Base-by-base conservation (phyloP, 2,329 filamentous ascomycete species). In the Colletotrichum graminicola region DNA sequence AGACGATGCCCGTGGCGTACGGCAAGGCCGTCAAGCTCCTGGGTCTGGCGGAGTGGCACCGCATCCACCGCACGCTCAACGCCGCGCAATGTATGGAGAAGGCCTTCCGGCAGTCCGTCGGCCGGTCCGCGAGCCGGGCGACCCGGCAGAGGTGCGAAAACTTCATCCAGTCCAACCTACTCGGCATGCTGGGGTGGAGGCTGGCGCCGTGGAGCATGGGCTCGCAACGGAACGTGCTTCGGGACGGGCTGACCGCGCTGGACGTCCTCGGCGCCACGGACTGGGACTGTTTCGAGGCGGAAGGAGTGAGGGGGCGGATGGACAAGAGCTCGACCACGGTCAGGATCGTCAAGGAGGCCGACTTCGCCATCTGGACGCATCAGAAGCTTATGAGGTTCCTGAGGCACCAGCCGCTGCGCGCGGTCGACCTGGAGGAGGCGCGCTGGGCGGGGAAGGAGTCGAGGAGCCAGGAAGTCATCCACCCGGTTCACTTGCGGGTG, bases 1-100 rank as follows among this genome's bases (percentile, higher is more conserved):
- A 18, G 2, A 29, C 11, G 2, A 52, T 70, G 18, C 51, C 49
- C 7, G 10, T 14, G 12, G 21, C 41, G 32, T 71, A 56, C 47
- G 61, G 14, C 26, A 55, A 23, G 32, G 51, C 56, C 12, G 34
- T 71, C 7, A 29, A 18, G 23, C 26, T 71, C 6, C 34, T 71
- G 12, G 63, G 56, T 12, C 39, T 56, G 23, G 41, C 56, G 10
- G 43, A 71, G 49, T 67, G 67, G 63, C 32, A 71, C 34, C 67
- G 63, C 32, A 11, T 51, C 56, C 63, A 71, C 56, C 67, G 63
- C 36, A 63, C 67, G 16, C 32, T 67, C 56, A 71, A 71, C 41
- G 47, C 63, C 16, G 56, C 49, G 7, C 63, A 62, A 16, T 36
- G 55, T 18, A 49, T 70, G 39, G 39, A 41, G 21, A 67, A 61